Evolutionary conservation across 345 rosid species (phyloP), one percentile per base, ranked within the genome.

Genomic region (Carallia brachiata): DNA sequence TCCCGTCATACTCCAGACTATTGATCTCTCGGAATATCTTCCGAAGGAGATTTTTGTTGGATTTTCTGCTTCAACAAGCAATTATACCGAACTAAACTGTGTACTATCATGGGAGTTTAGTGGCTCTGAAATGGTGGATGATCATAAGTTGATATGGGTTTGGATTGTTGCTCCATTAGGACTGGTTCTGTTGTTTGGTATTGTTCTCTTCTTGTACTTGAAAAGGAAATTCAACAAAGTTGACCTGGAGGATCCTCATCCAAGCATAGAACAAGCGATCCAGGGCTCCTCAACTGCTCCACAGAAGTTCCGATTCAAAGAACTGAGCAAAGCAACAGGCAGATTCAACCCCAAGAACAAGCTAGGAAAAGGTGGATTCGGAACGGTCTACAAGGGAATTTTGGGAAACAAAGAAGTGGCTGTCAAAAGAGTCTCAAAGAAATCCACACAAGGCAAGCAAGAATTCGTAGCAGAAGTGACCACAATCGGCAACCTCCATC

Each of bases 351-450:
- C 62, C 0, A 82, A 74, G 68, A 78, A 86, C 78, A 84, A 86
- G 80, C 89, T 88, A 0, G 97, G 92, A 3, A 80, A 84, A 80
- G 96, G 97, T 0, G 89, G 96, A 1, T 92, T 90, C 32, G 97
- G 97, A 39, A 86, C 88, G 8, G 97, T 92, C 13, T 90, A 85
- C 66, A 85, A 84, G 17, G 96, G 96, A 27, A 44, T 34, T 28
- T 78, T 89, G 81, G 72, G 70, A 5, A 67, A 75, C 27, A 86
- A 67, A 39, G 90, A 83, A 36, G 80, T 92, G 19, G 98, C 96
- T 12, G 92, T 92, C 55, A 90, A 88, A 67, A 85, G 82, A 50
- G 79, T 90, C 15, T 88, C 91, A 0, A 74, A 88, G 80, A 78
- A 82, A 65, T 85, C 91, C 9, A 79, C 78, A 17, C 96, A 88